Evolutionary conservation across 1,284 basidiomycete species (phyloP).

Genomic region (Ceratobasidium sp.): DNA sequence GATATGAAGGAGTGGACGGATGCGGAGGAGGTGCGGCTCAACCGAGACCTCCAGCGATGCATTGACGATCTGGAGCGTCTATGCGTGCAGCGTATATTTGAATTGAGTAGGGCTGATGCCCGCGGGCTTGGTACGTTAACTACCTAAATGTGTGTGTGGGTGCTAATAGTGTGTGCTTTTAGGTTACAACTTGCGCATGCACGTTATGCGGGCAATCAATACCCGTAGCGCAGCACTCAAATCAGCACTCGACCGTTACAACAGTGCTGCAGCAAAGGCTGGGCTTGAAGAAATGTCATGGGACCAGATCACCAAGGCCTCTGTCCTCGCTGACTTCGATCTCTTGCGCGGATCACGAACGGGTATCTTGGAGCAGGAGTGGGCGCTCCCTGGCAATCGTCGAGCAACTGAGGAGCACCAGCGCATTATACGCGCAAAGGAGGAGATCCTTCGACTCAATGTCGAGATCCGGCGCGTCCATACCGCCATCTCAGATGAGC

Average conservation of each 20-base stretch:
- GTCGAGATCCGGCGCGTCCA: not conserved
- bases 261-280: not conserved
- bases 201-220: not conserved
- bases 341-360: not conserved
- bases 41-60: not conserved
- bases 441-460: not conserved
- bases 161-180: not conserved
- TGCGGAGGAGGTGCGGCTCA: not conserved
- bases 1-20: not conserved
- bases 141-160: not conserved
- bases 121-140: not conserved
- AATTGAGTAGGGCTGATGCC: not conserved
- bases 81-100: not conserved
- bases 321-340: not conserved
- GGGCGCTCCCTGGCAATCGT: not conserved
- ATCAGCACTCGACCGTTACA: not conserved
- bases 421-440: not conserved
- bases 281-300: not conserved
- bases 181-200: conserved; percentile 4
- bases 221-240: not conserved
- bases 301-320: not conserved
- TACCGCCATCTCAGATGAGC: not conserved
- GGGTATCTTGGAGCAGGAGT: not conserved
- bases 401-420: not conserved
- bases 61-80: conserved; percentile 6